phyloP scores from a whole-genome alignment of 2,329 filamentous ascomycete genomes.

The Colletotrichum plurivorum region DNA sequence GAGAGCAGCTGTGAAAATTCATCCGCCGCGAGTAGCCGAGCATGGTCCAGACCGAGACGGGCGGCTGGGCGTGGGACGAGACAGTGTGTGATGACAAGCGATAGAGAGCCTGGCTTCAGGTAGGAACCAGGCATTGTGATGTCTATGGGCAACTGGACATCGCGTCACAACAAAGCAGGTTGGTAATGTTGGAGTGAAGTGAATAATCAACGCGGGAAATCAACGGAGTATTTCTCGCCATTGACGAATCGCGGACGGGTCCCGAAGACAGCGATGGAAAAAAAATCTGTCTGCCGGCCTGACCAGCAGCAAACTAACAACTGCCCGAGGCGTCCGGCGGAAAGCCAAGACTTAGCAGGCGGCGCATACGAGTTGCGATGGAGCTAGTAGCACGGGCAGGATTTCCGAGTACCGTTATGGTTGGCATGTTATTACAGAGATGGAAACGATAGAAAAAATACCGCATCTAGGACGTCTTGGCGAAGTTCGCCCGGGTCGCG shows the following conservation, averaged over 20 bases:
- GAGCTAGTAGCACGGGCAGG: neutral
- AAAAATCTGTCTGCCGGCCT: neutral
- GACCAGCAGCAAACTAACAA: neutral
- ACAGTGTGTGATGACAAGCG: too few species aligned
- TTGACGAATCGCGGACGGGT: too few species aligned
- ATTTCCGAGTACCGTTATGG: neutral
- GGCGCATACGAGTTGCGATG: constrained; percentile 14
- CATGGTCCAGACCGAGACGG: too few species aligned
- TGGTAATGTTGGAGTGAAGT: too few species aligned
- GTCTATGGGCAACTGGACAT: too few species aligned
- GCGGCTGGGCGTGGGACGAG: too few species aligned
- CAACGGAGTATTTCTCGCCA: too few species aligned
- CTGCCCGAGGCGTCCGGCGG: neutral
- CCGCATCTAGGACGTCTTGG: constrained; percentile 35
- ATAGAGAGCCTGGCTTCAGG: too few species aligned
- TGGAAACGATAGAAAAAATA: constrained; percentile 13
- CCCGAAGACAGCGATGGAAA: too few species aligned
- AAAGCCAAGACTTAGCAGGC: neutral
- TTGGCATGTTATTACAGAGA: neutral
- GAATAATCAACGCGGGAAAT: too few species aligned
- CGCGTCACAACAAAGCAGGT: too few species aligned
- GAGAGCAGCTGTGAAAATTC: neutral
- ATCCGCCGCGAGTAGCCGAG: constrained; percentile 19
- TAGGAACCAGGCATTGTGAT: too few species aligned
- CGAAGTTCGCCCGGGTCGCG: constrained; percentile 20